Evolutionary conservation across 73 alveolate genomes (phyloP), one percentile per base, ranked within the genome.

Genomic region (Paraurostyla sp.): DNA sequence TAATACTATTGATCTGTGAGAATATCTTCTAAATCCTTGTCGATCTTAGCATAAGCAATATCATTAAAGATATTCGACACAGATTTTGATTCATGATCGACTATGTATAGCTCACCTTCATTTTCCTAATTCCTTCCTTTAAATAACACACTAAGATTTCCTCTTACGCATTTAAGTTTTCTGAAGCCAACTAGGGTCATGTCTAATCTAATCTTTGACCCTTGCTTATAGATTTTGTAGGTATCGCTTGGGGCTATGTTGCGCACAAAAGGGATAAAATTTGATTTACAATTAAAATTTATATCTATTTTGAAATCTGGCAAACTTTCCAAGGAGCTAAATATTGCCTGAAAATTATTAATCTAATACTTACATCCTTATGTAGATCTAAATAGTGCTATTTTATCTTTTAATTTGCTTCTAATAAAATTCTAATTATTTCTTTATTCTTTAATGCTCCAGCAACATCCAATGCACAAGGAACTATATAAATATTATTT

Each of bases 181-280:
- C 73, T 51, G 75, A 62, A 59, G 25, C 94, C 94, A 4, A 88
- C 76, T 27, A 88, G 42, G 52, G 76, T 83, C 81, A 69, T 68
- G 43, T 89, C 95, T 15, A 89, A 80, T 48, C 92, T 60, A 16
- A 89, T 48, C 25, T 40, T 49, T 20, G 88, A 59, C 1, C 92
- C 94, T 80, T 73, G 33, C 65, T 92, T 88, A 38, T 80, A 71
- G 41, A 92, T 76, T 59, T 65, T 65, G 49, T 88, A 92, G 32
- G 91, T 87, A 33, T 92, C 97, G 29, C 87, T 76, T 0, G 97
- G 97, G 6, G 94, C 80, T 15, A 87, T 27, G 65, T 57, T 76
- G 30, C 73, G 35, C 36, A 92, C 83, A 35, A 92, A 88, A 4
- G 97, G 97, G 25, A 92, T 88, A 29, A 80, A 49, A 33, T 80